These are phyloP conservation scores for Solanum aculeatissimum DNA, from an alignment of 305 asterid species.

Conservation along the genomic window DNA sequence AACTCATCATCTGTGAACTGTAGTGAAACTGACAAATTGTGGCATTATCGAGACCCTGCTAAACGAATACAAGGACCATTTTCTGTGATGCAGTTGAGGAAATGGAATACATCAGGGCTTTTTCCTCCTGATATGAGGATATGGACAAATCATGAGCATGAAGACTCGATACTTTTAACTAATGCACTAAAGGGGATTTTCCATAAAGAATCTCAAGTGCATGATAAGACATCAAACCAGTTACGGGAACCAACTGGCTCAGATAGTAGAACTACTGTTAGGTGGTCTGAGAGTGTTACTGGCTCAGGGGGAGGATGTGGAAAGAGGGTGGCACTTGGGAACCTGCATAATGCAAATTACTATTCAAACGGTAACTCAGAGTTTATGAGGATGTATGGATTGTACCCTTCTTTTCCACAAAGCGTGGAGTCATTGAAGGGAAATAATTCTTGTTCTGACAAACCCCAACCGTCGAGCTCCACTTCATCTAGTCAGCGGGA, in stretches of 20 bases:
- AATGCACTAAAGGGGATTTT: conserved; percentile 54
- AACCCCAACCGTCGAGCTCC: conserved; percentile 17
- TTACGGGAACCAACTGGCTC: conserved; percentile 23
- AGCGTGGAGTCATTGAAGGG: conserved; percentile 46
- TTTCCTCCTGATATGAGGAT: conserved; percentile 87
- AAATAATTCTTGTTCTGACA: conserved; percentile 21
- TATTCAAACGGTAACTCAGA: not conserved
- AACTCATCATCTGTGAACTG: conserved; percentile 26
- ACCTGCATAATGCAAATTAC: conserved; percentile 7
- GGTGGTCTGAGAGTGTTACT: conserved; percentile 10
- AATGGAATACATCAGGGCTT: conserved; percentile 80
- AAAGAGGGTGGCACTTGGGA: conserved; percentile 10
- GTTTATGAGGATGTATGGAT: conserved; percentile 22
- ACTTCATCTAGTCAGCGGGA: conserved; percentile 23
- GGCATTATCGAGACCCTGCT: conserved; percentile 97
- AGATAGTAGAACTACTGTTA: conserved; percentile 14
- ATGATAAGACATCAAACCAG: conserved; percentile 20
- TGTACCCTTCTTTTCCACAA: conserved; percentile 30
- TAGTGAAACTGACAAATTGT: conserved; percentile 65
- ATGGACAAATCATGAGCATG: conserved; percentile 75
- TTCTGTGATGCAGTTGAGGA: conserved; percentile 71
- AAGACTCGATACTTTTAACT: conserved; percentile 54
- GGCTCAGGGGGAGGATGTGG: conserved; percentile 6
- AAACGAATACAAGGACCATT: conserved; percentile 95
- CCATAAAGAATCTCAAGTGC: conserved; percentile 35